These are phyloP conservation scores for Ligustrum vulgare DNA, from an alignment of 257 asterid genomes.

Conservation along the genomic window DNA sequence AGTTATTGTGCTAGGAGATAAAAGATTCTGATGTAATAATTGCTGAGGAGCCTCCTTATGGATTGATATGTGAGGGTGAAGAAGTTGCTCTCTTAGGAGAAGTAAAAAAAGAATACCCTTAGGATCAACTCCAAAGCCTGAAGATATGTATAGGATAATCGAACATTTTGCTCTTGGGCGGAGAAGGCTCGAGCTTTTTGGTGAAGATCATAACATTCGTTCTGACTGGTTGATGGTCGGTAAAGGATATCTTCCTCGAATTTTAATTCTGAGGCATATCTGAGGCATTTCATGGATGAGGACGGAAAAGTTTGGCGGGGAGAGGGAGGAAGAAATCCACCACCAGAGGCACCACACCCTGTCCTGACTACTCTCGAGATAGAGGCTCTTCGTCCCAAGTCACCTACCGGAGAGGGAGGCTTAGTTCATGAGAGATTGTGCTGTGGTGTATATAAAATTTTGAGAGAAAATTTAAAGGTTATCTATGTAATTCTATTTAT, in stretches of 20 bases:
- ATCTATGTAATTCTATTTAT: too few relatives aligned
- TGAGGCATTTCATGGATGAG: slow-evolving; percentile 63
- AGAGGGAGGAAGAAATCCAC: slow-evolving; percentile 97
- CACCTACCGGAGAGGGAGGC: slow-evolving; percentile 62
- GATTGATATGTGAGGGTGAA: neutral
- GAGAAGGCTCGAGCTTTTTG: slow-evolving; percentile 98
- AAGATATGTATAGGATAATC: slow-evolving; percentile 93
- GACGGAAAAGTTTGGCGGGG: slow-evolving; percentile 97
- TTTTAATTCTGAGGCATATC: slow-evolving; percentile 74
- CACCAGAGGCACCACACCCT: slow-evolving; percentile 95
- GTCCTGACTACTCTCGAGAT: slow-evolving; percentile 90
- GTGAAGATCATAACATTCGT: slow-evolving; percentile 97
- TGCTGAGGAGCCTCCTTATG: too few relatives aligned
- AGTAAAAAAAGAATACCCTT: neutral
- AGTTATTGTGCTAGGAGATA: slow-evolving; percentile 72
- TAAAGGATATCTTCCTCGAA: slow-evolving; percentile 86
- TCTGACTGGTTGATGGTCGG: slow-evolving; percentile 98
- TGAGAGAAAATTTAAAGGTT: too few relatives aligned
- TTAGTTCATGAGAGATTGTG: slow-evolving; percentile 5
- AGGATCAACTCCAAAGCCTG: slow-evolving; percentile 99
- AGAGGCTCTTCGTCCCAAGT: slow-evolving; percentile 90
- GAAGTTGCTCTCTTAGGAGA: neutral
- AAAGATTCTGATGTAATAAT: slow-evolving; percentile 59
- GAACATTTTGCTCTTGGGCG: slow-evolving; percentile 99
- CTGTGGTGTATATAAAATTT: too few relatives aligned